Evolutionary conservation across 306 rosid genomes (phyloP).

Genomic region (Leucaena leucocephala): DNA sequence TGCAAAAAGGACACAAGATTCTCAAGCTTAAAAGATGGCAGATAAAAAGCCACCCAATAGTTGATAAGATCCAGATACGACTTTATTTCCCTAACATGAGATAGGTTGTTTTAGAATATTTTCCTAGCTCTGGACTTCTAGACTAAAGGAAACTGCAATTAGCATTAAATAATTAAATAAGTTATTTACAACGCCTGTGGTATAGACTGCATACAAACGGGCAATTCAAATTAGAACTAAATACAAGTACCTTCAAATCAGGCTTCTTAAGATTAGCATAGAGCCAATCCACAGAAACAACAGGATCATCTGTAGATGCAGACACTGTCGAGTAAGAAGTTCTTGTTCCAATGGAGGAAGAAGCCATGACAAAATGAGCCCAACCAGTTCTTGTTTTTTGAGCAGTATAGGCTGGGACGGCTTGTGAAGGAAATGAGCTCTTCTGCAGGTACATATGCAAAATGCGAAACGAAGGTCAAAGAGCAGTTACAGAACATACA

Average conservation of each 20-base stretch:
- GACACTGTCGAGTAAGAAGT: constrained; percentile 64
- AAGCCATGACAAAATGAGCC: constrained; percentile 63
- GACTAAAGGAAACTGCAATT: constrained; percentile 2
- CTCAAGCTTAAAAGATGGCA: too few relatives aligned
- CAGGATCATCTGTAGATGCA: constrained; percentile 72
- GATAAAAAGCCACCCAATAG: constrained; percentile 2
- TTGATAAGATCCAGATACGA: not conserved
- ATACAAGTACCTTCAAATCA: constrained; percentile 69
- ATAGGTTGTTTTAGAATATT: constrained; percentile 11
- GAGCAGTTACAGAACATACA: not conserved
- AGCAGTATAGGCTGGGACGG: constrained; percentile 43
- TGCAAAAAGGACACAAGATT: too few relatives aligned
- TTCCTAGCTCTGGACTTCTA: constrained; percentile 5
- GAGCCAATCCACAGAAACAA: constrained; percentile 93
- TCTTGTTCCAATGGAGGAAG: constrained; percentile 55
- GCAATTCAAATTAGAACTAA: constrained; percentile 5
- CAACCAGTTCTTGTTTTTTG: constrained; percentile 42
- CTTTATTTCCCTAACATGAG: constrained; percentile 13
- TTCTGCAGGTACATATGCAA: constrained; percentile 52
- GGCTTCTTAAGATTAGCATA: constrained; percentile 78
- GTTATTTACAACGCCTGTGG: not conserved
- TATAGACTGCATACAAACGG: not conserved
- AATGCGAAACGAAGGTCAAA: constrained; percentile 17
- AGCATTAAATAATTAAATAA: not conserved
- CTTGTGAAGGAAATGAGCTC: constrained; percentile 39